A percentile compares a stretch with the other conserved stretches of the same genome.
Conservation (phyloP, 2,329 filamentous ascomycete genomes). For the Chrysoporthe puriensis region DNA sequence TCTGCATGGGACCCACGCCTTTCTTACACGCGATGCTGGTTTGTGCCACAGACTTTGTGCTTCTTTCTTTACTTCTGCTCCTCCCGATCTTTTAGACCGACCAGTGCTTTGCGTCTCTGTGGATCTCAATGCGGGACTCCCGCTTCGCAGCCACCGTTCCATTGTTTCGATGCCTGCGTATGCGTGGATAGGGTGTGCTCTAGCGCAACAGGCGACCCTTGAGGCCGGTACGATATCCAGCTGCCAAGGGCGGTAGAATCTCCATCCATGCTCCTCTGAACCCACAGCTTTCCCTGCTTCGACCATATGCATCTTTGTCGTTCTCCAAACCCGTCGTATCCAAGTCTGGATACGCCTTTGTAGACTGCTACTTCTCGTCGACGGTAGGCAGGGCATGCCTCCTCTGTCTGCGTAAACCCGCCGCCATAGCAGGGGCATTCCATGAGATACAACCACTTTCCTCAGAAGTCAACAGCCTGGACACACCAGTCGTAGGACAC, state of each 20-base stretch:
- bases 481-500: conserved; percentile 27
- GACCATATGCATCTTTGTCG: neutral
- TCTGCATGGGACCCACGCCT: conserved; percentile 3
- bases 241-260: neutral
- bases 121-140: conserved; percentile 7
- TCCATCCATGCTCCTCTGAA: neutral
- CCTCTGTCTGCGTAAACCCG: neutral
- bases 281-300: neutral
- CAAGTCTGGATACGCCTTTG: neutral
- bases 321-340: too few relatives aligned
- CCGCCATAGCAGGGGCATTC: neutral
- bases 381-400: neutral
- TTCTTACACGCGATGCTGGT: conserved; percentile 7
- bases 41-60: conserved; percentile 16
- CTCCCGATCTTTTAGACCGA: neutral
- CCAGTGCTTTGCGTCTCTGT: neutral
- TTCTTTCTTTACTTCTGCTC: conserved; percentile 10
- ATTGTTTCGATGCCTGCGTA: neutral
- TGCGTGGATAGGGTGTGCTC: neutral
- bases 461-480: neutral
- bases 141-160: neutral
- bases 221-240: neutral
- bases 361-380: neutral
- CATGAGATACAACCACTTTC: neutral
- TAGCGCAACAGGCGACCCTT: neutral